Evolutionary conservation across 2,329 filamentous ascomycete species (phyloP).

Genomic region (Diplodia mutila): DNA sequence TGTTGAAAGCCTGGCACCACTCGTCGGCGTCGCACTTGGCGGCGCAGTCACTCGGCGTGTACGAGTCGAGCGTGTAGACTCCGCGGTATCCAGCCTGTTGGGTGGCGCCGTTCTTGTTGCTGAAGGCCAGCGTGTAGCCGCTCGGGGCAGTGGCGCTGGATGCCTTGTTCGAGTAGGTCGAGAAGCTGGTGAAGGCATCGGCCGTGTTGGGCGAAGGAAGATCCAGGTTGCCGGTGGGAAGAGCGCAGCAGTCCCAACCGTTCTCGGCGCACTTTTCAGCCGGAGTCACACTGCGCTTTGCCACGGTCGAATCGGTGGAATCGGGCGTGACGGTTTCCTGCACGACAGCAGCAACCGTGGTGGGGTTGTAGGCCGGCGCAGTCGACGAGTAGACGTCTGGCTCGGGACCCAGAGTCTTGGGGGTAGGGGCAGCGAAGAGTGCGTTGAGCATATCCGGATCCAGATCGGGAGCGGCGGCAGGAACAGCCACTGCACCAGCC

Average conservation of each 20-base stretch:
- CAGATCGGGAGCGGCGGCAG: neutral
- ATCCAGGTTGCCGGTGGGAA: constrained; percentile 1
- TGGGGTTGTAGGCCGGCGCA: neutral
- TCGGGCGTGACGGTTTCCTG: neutral
- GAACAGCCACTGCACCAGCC: constrained; percentile 1
- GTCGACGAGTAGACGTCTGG: neutral
- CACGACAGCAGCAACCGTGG: neutral
- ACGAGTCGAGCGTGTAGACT: constrained; percentile 26
- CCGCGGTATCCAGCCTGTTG: constrained; percentile 27
- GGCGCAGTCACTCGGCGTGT: constrained; percentile 28
- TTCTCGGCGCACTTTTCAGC: neutral
- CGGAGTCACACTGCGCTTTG: neutral
- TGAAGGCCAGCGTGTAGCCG: constrained; percentile 26
- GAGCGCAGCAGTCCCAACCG: constrained; percentile 10
- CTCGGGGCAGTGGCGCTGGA: neutral
- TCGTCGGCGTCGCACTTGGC: constrained; percentile 24
- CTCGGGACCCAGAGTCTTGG: neutral
- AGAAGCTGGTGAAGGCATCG: neutral
- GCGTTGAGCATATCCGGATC: neutral
- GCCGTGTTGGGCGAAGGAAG: neutral
- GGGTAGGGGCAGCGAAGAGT: neutral
- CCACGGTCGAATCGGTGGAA: neutral
- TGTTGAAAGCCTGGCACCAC: constrained; percentile 32
- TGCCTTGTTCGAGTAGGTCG: neutral
- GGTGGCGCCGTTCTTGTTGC: constrained; percentile 24